Evolutionary conservation across 2,329 filamentous ascomycete species (phyloP), one percentile per base, ranked within the genome.

Genomic region (Colletotrichum echinochloae): DNA sequence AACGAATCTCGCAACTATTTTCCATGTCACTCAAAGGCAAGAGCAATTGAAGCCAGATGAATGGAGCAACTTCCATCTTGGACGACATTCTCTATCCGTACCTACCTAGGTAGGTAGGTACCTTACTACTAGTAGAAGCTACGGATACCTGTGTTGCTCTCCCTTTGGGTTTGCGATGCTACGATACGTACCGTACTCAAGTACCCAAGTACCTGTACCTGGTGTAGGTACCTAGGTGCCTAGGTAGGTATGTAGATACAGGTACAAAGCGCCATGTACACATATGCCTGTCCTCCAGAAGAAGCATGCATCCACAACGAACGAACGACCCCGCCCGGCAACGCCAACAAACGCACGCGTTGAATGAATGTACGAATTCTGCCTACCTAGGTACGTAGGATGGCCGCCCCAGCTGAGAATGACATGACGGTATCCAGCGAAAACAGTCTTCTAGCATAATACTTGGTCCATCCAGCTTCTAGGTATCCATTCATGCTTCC

Each of bases 81-180:
- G n/a, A n/a, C n/a, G n/a, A n/a, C n/a, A n/a, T n/a, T n/a, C n/a
- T n/a, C n/a, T n/a, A n/a, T n/a, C n/a, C n/a, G n/a, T 35, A 35
- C 5, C 5, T 16, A 16, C 37, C 37, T 39, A 39, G 11, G 11
- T 39, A 39, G 37, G 12, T 39, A 39, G 3, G 37, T 39, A 39
- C 39, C 16, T 18, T 7, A 16, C 39, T 7, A 20, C 2, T n/a
- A n/a, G n/a, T n/a, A n/a, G n/a, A n/a, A n/a, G n/a, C n/a, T n/a
- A n/a, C n/a, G n/a, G n/a, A n/a, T n/a, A n/a, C n/a, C n/a, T 60
- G 66, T 37, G 64, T 67, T 67, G 64, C 64, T 33, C 57, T 33
- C 57, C 57, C 57, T 52, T 52, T 54, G 64, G 64, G 41, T 46
- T 33, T 39, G 35, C 14, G 46, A 23, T 23, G 16, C 59, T 7